Percentiles rank a stretch among this genome's conserved stretches.
These are phyloP conservation scores for Neofusicoccum kwambonambiense DNA, from an alignment of 2,329 filamentous ascomycete species.

Conservation along the genomic window DNA sequence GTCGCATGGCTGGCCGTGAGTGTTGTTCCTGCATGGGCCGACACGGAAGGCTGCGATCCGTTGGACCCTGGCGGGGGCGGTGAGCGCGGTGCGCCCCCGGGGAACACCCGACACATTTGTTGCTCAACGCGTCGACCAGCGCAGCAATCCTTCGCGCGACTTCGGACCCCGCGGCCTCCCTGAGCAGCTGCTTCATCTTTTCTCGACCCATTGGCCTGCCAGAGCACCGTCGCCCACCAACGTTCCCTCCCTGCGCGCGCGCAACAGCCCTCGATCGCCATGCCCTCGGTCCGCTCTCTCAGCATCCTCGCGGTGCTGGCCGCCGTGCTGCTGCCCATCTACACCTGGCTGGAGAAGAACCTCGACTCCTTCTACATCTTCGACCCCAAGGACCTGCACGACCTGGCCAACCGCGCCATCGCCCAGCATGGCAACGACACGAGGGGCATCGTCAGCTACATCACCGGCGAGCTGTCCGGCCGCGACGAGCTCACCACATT, in stretches of 20 bases:
- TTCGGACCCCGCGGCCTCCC: neutral
- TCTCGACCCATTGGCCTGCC: neutral
- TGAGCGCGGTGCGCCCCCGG: neutral
- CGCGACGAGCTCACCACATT: conserved; percentile 34
- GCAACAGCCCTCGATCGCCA: neutral
- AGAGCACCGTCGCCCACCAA: neutral
- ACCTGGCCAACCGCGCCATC: conserved; percentile 66
- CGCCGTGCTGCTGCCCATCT: conserved; percentile 5
- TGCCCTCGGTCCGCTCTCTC: conserved; percentile 11
- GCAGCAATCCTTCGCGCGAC: neutral
- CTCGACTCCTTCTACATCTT: conserved; percentile 68
- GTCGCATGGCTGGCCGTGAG: too few species aligned
- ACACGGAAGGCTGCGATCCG: neutral
- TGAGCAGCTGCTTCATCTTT: neutral
- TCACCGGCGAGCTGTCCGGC: conserved; percentile 63
- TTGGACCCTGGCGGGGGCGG: neutral
- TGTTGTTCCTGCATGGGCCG: too few species aligned
- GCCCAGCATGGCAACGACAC: conserved; percentile 74
- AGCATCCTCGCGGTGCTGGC: conserved; percentile 10
- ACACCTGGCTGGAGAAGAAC: conserved; percentile 19
- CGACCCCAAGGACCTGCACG: conserved; percentile 64
- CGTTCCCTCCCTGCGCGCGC: neutral
- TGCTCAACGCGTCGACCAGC: neutral
- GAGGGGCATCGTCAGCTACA: conserved; percentile 63
- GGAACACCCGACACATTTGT: neutral